phyloP scores from a whole-genome alignment of 2,329 filamentous ascomycete species.

The Cladophialophora bantiana region DNA sequence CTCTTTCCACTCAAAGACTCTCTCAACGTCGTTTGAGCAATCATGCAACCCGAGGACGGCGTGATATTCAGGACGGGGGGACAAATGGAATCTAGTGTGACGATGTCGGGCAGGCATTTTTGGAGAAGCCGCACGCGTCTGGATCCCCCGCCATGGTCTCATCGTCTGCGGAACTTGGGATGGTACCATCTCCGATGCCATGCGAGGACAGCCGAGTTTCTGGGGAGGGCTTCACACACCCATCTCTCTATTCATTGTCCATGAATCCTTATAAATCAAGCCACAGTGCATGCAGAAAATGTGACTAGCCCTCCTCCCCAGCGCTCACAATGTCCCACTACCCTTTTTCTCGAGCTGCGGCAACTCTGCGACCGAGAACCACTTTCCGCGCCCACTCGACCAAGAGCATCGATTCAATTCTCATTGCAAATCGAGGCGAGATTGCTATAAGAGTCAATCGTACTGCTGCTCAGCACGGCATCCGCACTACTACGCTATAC shows the following conservation, averaged over 20 bases:
- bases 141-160: conserved; percentile 1
- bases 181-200: conserved; percentile 16
- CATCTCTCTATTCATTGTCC: background rate
- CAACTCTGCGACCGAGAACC: conserved; percentile 19
- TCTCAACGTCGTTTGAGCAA: background rate
- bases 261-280: background rate
- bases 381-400: conserved; percentile 16
- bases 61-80: conserved; percentile 1
- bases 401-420: conserved; percentile 44
- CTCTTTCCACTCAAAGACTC: background rate
- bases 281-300: conserved; percentile 3
- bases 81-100: conserved; percentile 13
- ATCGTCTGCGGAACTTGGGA: background rate
- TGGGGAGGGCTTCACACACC: background rate
- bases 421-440: conserved; percentile 97
- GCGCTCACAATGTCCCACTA: conserved; percentile 23
- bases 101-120: conserved; percentile 8
- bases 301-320: background rate
- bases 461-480: conserved; percentile 86
- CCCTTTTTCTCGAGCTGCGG: conserved; percentile 27
- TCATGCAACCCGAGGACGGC: conserved; percentile 3
- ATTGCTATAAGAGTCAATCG: conserved; percentile 92
- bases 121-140: conserved; percentile 6
- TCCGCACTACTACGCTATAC: conserved; percentile 92
- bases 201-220: conserved; percentile 30